Base-by-base conservation (phyloP, 305 asterid species). In the Euphrasia arctica region DNA sequence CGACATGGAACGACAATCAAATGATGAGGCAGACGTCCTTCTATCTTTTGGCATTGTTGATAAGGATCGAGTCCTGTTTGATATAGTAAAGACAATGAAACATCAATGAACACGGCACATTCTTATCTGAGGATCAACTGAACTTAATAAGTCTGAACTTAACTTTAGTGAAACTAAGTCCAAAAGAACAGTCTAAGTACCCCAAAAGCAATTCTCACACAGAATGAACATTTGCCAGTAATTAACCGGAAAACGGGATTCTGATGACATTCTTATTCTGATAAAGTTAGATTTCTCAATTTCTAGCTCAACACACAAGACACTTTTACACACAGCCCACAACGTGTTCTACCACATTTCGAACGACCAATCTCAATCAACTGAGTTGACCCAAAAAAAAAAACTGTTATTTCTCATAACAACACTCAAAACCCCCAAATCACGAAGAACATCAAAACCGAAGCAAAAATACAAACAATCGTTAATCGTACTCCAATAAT, bases 1-100 rank as follows among this genome's bases (percentile, higher is more conserved):
- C 64, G 61, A 74, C 78, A 18, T 18, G 22, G 22, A 0, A 18
- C 43, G 69, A 64, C 77, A 76, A 57, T 82, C 83, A 75, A 62
- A 65, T 71, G 89, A 76, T 49, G 78, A 77, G 27, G 78, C 74
- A 62, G 64, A 78, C 70, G 74, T 71, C 77, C 82, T 85, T 74
- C 78, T 78, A 43, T 85, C 95, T 74, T 85, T 89, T n/a, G 93
- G 86, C 95, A 89, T 89, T 54, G 74, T 66, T 71, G 73, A 73
- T 67, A 72, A 48, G 32, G 49, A 68, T 39, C 42, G 7, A 4
- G 56, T 36, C 50, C 4, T 42, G 27, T 31, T 18, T 18, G 22
- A 18, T 18, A 18, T 18, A 18, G 1, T 18, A 18, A 18, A 18
- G 22, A 18, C 22, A 18, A 18, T 18, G 22, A 18, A 18, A 18